Conservation (phyloP, 2,329 filamentous ascomycete genomes). For the Nemania diffusa region DNA sequence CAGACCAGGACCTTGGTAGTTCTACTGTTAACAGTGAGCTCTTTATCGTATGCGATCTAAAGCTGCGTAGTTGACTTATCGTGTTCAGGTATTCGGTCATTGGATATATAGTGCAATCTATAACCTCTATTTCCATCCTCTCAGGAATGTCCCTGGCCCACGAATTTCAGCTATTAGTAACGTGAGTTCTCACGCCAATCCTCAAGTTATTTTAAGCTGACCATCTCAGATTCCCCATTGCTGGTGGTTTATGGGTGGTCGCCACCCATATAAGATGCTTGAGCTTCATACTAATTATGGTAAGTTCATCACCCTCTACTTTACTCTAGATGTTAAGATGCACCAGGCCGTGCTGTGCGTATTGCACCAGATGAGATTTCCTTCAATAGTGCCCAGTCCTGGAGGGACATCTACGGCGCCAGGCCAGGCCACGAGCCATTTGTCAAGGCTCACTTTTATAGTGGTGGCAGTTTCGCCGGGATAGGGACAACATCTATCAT, state of each 20-base stretch:
- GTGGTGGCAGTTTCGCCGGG: too few species aligned
- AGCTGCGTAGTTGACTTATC: not conserved
- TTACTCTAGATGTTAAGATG: not conserved
- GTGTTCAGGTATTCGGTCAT: not conserved
- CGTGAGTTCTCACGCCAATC: not conserved
- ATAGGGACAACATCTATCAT: too few species aligned
- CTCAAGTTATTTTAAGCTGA: not conserved
- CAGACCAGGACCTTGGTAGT: not conserved
- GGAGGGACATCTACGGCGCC: slow-evolving; percentile 7
- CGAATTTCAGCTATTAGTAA: slow-evolving; percentile 2
- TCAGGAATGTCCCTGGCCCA: slow-evolving; percentile 1
- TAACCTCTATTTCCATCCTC: slow-evolving; percentile 4
- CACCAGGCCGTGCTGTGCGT: slow-evolving; percentile 2
- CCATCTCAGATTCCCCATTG: slow-evolving; percentile 5
- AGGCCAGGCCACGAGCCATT: not conserved
- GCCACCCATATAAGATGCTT: slow-evolving; percentile 3
- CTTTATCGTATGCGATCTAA: not conserved
- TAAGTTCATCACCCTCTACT: not conserved
- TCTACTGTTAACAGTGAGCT: not conserved
- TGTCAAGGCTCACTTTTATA: too few species aligned
- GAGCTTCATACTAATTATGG: slow-evolving; percentile 2
- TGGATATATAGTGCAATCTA: not conserved
- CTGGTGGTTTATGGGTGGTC: not conserved
- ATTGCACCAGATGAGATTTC: slow-evolving; percentile 11
- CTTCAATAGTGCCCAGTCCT: not conserved